phyloP scores from a whole-genome alignment of 495 filamentous ascomycete genomes.

The Podospora pseudocomata region DNA sequence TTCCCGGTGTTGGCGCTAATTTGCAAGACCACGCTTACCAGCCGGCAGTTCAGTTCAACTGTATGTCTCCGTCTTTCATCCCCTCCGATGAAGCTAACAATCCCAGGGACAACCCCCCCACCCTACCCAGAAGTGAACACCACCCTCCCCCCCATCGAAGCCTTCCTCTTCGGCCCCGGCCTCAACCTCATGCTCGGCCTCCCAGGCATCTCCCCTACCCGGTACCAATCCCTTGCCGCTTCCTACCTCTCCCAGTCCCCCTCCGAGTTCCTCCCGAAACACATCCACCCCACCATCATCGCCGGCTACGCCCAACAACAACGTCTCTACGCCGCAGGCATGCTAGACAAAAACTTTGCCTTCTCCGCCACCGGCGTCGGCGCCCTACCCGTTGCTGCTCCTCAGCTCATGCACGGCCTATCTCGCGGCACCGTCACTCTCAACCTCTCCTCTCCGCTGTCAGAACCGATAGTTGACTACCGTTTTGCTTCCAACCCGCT shows the following conservation, averaged over 20 bases:
- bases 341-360: slow-evolving; percentile 19
- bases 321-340: slow-evolving; percentile 29
- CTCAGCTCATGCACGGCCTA: slow-evolving; percentile 33
- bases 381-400: slow-evolving; percentile 21
- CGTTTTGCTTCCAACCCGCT: slow-evolving; percentile 2
- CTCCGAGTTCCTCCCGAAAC: slow-evolving; percentile 29
- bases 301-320: slow-evolving; percentile 39
- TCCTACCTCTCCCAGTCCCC: slow-evolving; percentile 23
- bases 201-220: not conserved
- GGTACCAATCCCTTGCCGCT: not conserved
- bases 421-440: slow-evolving; percentile 41
- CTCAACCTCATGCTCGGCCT: not conserved
- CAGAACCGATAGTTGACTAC: slow-evolving; percentile 33
- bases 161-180: not conserved
- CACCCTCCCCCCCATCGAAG: slow-evolving; percentile 14
- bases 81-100: not conserved
- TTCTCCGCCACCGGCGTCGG: not conserved
- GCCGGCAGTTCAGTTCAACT: not conserved
- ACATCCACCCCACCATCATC: slow-evolving; percentile 29
- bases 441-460: slow-evolving; percentile 39
- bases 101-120: not conserved
- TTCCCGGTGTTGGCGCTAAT: slow-evolving; percentile 52
- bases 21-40: slow-evolving; percentile 46
- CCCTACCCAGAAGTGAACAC: not conserved
- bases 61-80: not conserved